Conservation (phyloP, 1,284 basidiomycete species). For the Serendipita sp. region DNA sequence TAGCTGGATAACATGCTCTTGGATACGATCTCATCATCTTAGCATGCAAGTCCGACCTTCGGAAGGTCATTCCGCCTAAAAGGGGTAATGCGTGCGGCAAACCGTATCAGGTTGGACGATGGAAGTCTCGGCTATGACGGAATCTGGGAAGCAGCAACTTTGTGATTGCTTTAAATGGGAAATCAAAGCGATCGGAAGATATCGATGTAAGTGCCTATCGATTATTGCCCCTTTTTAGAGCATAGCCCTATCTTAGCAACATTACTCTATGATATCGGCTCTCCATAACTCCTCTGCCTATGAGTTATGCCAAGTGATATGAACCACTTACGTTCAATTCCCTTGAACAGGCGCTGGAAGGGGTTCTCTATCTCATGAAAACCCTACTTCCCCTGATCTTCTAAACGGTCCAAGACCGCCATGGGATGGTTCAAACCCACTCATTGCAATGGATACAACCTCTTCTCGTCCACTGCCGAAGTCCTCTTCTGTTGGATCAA, state of each 20-base stretch:
- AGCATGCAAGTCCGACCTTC: constrained; percentile 61
- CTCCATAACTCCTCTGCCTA: background rate
- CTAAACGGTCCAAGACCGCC: constrained; percentile 19
- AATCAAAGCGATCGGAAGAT: constrained; percentile 42
- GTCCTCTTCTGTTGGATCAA: background rate
- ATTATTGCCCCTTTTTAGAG: constrained; percentile 10
- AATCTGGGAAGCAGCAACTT: constrained; percentile 45
- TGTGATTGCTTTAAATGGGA: constrained; percentile 52
- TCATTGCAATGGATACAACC: too few species aligned
- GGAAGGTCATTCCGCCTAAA: constrained; percentile 39
- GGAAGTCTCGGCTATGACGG: constrained; percentile 38
- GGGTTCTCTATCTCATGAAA: constrained; percentile 27
- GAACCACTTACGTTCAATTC: background rate
- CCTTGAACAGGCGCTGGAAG: background rate
- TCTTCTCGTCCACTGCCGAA: constrained; percentile 14
- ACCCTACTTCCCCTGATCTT: constrained; percentile 56
- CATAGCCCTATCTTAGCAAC: background rate
- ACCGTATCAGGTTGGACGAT: constrained; percentile 55
- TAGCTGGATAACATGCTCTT: constrained; percentile 42
- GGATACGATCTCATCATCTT: constrained; percentile 50
- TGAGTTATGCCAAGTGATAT: background rate
- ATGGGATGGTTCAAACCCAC: constrained; percentile 27
- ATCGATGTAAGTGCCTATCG: constrained; percentile 24
- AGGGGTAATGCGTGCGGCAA: constrained; percentile 34
- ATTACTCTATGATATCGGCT: background rate